Conservation (phyloP, 345 rosid species). For the Populus alba region DNA sequence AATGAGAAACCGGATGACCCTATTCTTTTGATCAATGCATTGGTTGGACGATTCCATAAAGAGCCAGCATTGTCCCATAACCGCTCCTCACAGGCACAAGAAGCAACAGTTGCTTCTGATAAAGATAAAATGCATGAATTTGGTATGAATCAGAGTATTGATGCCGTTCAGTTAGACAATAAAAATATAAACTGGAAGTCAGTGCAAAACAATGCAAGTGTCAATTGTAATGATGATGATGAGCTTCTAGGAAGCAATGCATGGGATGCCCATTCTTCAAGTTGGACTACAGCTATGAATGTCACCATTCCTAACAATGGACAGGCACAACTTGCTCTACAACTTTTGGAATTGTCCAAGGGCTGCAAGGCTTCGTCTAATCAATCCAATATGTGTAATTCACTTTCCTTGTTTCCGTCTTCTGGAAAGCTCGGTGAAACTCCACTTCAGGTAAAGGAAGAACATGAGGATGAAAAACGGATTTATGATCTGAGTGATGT, state of each 20-base stretch:
- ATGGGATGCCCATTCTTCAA: constrained; percentile 41
- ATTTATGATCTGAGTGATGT: constrained; percentile 22
- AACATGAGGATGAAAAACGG: constrained; percentile 33
- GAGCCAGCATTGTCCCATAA: constrained; percentile 23
- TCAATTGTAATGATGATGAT: constrained; percentile 21
- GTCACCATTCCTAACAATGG: constrained; percentile 30
- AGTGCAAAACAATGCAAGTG: constrained; percentile 32
- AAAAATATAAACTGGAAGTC: constrained; percentile 27
- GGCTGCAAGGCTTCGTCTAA: constrained; percentile 27
- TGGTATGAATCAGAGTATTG: constrained; percentile 20
- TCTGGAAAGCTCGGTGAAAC: constrained; percentile 35
- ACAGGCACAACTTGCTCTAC: constrained; percentile 26
- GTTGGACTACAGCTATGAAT: constrained; percentile 32
- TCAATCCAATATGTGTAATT: constrained; percentile 38
- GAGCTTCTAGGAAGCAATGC: constrained; percentile 33
- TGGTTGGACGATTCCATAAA: constrained; percentile 41
- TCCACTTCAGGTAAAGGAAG: constrained; percentile 25
- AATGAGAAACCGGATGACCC: constrained; percentile 61
- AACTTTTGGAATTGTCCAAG: constrained; percentile 29
- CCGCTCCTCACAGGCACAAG: constrained; percentile 19
- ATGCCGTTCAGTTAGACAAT: constrained; percentile 12
- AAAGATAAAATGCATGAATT: constrained; percentile 22
- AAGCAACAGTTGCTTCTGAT: constrained; percentile 18
- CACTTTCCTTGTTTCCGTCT: constrained; percentile 31
- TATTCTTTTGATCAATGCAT: constrained; percentile 70